phyloP scores from a whole-genome alignment of 2,329 filamentous ascomycete species.

The Phaeophleospora eucalypticola region DNA sequence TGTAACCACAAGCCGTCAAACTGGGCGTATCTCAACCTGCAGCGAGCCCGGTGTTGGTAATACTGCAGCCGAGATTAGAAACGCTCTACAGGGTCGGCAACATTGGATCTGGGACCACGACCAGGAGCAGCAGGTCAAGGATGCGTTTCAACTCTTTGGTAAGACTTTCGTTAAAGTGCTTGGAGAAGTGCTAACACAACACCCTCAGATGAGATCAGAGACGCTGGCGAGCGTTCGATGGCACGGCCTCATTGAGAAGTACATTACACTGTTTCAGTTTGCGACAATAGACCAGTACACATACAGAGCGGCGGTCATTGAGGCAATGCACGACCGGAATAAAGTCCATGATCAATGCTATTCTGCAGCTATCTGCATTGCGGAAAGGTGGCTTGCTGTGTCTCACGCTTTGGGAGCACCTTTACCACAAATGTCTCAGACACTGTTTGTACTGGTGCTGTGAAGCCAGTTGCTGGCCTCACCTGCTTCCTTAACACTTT shows the following conservation, averaged over 20 bases:
- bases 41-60: slow-evolving; percentile 6
- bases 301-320: too few species aligned
- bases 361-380: too few species aligned
- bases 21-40: slow-evolving; percentile 2
- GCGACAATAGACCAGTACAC: too few species aligned
- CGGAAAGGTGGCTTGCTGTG: too few species aligned
- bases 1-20: slow-evolving; percentile 6
- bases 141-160: slow-evolving; percentile 7
- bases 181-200: neutral
- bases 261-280: too few species aligned
- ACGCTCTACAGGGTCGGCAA: slow-evolving; percentile 2
- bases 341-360: too few species aligned
- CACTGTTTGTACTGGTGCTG: too few species aligned
- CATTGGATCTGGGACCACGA: slow-evolving; percentile 9
- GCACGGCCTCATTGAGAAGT: neutral
- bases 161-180: neutral
- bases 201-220: neutral
- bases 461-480: too few species aligned
- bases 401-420: too few species aligned
- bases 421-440: too few species aligned
- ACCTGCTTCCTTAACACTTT: too few species aligned
- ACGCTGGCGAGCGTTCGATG: neutral
- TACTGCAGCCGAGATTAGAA: slow-evolving; percentile 2
- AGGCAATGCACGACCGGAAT: too few species aligned
- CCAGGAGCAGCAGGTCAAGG: slow-evolving; percentile 8